Conservation (phyloP, 805 yeast genomes). For the Kuraishia piskuri region DNA sequence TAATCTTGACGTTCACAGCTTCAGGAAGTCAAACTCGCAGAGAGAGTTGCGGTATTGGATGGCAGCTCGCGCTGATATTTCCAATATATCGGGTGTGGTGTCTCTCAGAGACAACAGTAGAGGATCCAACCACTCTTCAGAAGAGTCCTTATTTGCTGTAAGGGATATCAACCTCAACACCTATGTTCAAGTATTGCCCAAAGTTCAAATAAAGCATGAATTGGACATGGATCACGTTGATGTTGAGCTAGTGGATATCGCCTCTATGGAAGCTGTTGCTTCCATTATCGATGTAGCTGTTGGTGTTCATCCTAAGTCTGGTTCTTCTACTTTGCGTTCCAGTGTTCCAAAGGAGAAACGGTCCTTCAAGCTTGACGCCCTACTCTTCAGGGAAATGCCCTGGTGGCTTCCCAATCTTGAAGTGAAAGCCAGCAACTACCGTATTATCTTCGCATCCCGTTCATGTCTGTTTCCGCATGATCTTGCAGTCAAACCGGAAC, state of each 20-base stretch:
- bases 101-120: neutral
- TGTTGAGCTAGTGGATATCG: constrained; percentile 19
- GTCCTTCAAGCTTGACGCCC: neutral
- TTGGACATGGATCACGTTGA: constrained; percentile 15
- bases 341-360: neutral
- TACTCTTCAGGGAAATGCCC: constrained; percentile 23
- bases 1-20: neutral
- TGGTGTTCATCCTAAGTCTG: neutral
- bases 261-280: constrained; percentile 19
- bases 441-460: constrained; percentile 28
- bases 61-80: neutral
- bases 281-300: constrained; percentile 3
- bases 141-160: neutral
- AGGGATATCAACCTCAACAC: neutral
- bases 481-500: constrained; percentile 19
- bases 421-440: constrained; percentile 10
- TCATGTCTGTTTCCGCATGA: constrained; percentile 34
- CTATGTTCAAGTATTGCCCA: neutral
- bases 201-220: neutral
- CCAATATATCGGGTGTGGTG: neutral
- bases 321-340: neutral
- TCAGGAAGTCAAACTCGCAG: neutral
- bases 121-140: neutral
- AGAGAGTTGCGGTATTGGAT: neutral
- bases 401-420: constrained; percentile 20